Evolutionary conservation across 495 filamentous ascomycete genomes (phyloP).

Genomic region (Annulohypoxylon nitens): DNA sequence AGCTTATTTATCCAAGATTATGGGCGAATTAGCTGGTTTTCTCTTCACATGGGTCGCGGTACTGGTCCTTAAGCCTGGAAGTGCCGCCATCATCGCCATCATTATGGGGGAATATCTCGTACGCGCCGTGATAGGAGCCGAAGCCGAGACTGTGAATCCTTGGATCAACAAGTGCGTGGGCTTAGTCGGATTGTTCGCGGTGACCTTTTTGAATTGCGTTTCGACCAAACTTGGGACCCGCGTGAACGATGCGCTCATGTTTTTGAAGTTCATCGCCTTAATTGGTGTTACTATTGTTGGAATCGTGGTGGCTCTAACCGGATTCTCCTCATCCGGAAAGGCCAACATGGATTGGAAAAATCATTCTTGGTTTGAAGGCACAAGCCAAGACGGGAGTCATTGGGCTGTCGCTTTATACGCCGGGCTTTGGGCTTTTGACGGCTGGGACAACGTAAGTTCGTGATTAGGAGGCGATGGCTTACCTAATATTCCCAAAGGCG

Average conservation of each 20-base stretch:
- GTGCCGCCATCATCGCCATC: conserved; percentile 93
- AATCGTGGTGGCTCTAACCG: conserved; percentile 89
- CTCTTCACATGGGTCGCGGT: conserved; percentile 97
- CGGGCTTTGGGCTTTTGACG: conserved; percentile 97
- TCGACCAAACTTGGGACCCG: conserved; percentile 89
- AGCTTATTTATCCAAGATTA: conserved; percentile 94
- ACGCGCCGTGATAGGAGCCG: conserved; percentile 83
- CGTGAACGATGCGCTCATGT: conserved; percentile 91
- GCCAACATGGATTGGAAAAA: conserved; percentile 91
- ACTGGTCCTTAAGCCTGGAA: conserved; percentile 91
- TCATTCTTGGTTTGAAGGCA: conserved; percentile 88
- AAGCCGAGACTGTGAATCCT: conserved; percentile 77
- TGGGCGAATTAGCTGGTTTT: conserved; percentile 91
- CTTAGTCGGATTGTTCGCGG: conserved; percentile 76
- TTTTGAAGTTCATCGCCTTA: conserved; percentile 93
- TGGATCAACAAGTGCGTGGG: conserved; percentile 96
- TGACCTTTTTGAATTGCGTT: conserved; percentile 89
- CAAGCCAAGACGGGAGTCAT: conserved; percentile 78
- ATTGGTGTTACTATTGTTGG: conserved; percentile 89
- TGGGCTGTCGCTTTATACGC: conserved; percentile 96
- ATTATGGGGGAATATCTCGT: conserved; percentile 98
- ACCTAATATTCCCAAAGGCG: background rate
- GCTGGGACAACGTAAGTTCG: conserved; percentile 93
- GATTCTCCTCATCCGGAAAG: conserved; percentile 78
- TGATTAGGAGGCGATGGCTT: background rate